A percentile compares a stretch with the other conserved stretches of the same genome.
These are phyloP conservation scores for Chernovozyma sophiae-reginae DNA, from an alignment of 1,139 yeast genomes.

Conservation along the genomic window DNA sequence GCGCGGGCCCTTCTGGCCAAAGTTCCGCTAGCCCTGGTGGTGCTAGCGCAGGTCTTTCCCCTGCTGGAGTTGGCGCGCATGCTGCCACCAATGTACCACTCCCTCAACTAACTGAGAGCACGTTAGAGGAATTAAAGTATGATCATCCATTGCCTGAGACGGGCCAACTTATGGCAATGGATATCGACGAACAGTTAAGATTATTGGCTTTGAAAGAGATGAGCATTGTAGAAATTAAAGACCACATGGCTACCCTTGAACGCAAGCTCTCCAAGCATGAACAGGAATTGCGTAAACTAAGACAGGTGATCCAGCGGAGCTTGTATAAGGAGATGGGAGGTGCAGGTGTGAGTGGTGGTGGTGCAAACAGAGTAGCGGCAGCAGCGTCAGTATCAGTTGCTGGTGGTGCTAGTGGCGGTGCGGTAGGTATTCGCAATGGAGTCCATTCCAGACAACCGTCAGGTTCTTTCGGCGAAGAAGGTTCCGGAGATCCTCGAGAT, in stretches of 20 bases:
- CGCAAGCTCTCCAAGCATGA: conserved; percentile 37
- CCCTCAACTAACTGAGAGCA: conserved; percentile 10
- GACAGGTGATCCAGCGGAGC: conserved; percentile 38
- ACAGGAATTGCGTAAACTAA: conserved; percentile 42
- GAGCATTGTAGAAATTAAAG: conserved; percentile 55
- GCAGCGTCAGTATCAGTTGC: conserved; percentile 1
- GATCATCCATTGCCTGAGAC: conserved; percentile 32
- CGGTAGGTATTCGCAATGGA: not conserved
- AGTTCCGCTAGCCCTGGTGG: too few species aligned
- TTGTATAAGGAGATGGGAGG: conserved; percentile 31
- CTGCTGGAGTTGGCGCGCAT: too few species aligned
- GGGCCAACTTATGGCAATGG: conserved; percentile 28
- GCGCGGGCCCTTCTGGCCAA: not conserved
- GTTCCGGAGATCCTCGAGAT: conserved; percentile 5
- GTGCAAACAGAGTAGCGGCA: not conserved
- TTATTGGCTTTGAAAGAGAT: conserved; percentile 59
- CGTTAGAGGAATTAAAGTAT: conserved; percentile 16
- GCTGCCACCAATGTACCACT: not conserved
- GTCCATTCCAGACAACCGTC: not conserved
- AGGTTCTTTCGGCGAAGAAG: not conserved
- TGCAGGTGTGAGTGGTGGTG: not conserved
- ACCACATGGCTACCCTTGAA: conserved; percentile 35
- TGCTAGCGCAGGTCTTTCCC: too few species aligned
- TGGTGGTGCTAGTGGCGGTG: not conserved
- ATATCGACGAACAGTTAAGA: conserved; percentile 53